Conservation (phyloP, 2,329 filamentous ascomycete species). For the Fusarium staphyleae region DNA sequence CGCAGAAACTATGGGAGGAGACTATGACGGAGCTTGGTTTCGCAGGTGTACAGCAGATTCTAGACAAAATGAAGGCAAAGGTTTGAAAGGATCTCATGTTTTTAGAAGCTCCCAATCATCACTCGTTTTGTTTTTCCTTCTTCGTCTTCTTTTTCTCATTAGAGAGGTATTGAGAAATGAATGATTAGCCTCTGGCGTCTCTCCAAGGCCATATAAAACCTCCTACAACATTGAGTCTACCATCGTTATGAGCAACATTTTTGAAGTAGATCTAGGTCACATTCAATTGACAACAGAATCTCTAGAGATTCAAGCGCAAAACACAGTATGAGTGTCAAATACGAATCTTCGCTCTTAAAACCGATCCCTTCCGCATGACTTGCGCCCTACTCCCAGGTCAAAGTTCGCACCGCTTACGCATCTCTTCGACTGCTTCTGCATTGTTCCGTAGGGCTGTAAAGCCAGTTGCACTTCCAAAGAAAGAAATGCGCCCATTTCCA, state of each 20-base stretch:
- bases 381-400: background rate
- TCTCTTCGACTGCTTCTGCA: background rate
- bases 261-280: too few relatives aligned
- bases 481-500: background rate
- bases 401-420: background rate
- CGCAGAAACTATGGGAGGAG: constrained; percentile 2
- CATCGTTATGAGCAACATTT: too few relatives aligned
- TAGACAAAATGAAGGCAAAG: background rate
- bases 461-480: background rate
- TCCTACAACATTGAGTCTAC: too few relatives aligned
- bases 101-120: too few relatives aligned
- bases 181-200: too few relatives aligned
- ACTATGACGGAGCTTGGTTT: background rate
- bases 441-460: background rate
- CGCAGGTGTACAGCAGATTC: background rate
- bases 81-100: too few relatives aligned
- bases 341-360: background rate
- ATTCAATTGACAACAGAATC: too few relatives aligned
- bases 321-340: background rate
- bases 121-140: too few relatives aligned
- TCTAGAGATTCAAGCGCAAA: background rate
- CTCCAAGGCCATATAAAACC: too few relatives aligned
- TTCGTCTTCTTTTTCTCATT: too few relatives aligned
- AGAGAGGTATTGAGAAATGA: too few relatives aligned
- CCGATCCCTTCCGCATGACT: background rate